phyloP scores from a whole-genome alignment of 345 rosid genomes.

The Salix exigua region DNA sequence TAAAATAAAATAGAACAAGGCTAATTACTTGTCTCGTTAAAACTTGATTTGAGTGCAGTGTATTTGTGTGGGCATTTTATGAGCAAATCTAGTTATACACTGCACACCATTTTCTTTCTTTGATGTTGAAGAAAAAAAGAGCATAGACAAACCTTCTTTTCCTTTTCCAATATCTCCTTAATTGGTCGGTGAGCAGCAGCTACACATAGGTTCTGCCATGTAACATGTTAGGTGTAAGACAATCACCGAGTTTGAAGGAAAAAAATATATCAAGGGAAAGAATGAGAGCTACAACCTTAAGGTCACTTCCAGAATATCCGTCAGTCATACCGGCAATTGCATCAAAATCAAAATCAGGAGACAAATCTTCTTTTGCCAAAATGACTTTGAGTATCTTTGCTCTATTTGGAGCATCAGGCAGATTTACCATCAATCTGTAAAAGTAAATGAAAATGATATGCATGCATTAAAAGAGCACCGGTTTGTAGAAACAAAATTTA shows the following conservation, averaged over 20 bases:
- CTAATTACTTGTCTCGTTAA: not conserved
- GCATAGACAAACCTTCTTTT: conserved; percentile 51
- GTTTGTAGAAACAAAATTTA: not conserved
- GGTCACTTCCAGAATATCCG: conserved; percentile 94
- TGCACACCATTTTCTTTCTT: not conserved
- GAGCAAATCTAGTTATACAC: not conserved
- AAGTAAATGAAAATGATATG: conserved; percentile 13
- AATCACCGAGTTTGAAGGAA: not conserved
- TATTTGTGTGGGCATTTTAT: not conserved
- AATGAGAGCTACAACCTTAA: conserved; percentile 47
- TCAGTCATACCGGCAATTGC: conserved; percentile 68
- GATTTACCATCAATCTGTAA: conserved; percentile 75
- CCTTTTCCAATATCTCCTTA: conserved; percentile 76
- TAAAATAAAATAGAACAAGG: not conserved
- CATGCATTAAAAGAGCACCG: not conserved
- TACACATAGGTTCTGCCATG: conserved; percentile 69
- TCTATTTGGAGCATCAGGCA: conserved; percentile 85
- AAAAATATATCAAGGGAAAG: conserved; percentile 6
- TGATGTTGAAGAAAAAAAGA: not conserved
- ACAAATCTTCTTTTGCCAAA: conserved; percentile 75
- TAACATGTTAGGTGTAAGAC: conserved; percentile 1
- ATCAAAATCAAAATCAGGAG: conserved; percentile 68
- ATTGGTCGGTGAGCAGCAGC: conserved; percentile 90
- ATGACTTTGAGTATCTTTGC: conserved; percentile 71
- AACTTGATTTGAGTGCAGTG: not conserved